A percentile compares a stretch with the other conserved stretches of the same genome.
Conservation (phyloP, 805 yeast genomes). For the Wickerhamomyces canadensis region DNA sequence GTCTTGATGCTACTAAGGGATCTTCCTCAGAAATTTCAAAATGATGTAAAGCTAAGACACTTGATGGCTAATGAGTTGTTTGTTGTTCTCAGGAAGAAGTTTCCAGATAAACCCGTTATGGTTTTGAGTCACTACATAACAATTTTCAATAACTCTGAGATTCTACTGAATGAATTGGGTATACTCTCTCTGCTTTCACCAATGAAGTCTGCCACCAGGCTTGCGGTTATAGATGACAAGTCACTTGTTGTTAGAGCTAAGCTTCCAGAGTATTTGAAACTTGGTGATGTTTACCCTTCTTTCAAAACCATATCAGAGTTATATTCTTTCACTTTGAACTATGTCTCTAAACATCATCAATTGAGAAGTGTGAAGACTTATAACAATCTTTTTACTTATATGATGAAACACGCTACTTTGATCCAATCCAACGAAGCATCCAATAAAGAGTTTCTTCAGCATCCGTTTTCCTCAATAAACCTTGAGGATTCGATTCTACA, state of each 20-base stretch:
- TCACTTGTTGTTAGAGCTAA: slow-evolving; percentile 4
- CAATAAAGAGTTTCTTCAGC: slow-evolving; percentile 4
- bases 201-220: background rate
- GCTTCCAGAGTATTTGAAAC: slow-evolving; percentile 8
- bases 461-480: slow-evolving; percentile 10
- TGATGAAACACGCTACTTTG: background rate
- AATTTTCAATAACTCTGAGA: slow-evolving; percentile 9
- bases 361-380: background rate
- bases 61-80: slow-evolving; percentile 15
- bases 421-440: slow-evolving; percentile 3
- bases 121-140: slow-evolving; percentile 20
- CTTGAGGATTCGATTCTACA: slow-evolving; percentile 16
- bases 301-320: slow-evolving; percentile 12
- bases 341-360: slow-evolving; percentile 6
- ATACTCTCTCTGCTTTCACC: slow-evolving; percentile 12
- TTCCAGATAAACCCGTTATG: slow-evolving; percentile 14
- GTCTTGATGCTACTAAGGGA: slow-evolving; percentile 11
- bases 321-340: slow-evolving; percentile 11
- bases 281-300: slow-evolving; percentile 7
- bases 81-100: slow-evolving; percentile 12
- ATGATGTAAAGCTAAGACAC: slow-evolving; percentile 1
- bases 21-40: slow-evolving; percentile 4
- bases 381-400: background rate
- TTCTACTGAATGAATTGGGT: slow-evolving; percentile 13
- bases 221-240: background rate